phyloP scores from a whole-genome alignment of 1,284 basidiomycete genomes.

The Marasmius tenuissimus region DNA sequence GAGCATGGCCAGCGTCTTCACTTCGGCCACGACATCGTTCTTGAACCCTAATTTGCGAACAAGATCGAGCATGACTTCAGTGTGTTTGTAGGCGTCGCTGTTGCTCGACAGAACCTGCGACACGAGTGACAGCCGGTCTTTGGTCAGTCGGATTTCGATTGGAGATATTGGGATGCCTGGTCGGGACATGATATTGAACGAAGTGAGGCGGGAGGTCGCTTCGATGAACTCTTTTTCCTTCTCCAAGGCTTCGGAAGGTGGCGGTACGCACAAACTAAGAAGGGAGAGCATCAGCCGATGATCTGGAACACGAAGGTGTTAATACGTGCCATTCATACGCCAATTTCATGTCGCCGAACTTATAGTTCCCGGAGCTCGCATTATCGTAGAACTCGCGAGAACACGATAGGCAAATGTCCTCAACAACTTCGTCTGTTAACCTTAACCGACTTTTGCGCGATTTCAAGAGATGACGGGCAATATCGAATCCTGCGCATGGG shows the following conservation, averaged over 20 bases:
- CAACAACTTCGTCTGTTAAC: conserved; percentile 55
- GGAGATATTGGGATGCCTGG: conserved; percentile 81
- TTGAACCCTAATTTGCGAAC: conserved; percentile 83
- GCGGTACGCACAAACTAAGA: conserved; percentile 73
- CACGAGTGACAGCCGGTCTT: conserved; percentile 82
- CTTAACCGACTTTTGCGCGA: conserved; percentile 51
- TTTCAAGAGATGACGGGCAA: conserved; percentile 69
- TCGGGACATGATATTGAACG: conserved; percentile 77
- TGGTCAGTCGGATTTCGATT: conserved; percentile 86
- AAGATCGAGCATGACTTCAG: conserved; percentile 87
- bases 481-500: conserved; percentile 64
- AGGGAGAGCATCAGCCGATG: conserved; percentile 10
- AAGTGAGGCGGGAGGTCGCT: conserved; percentile 84
- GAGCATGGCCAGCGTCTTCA: conserved; percentile 85
- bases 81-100: conserved; percentile 84
- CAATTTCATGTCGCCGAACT: conserved; percentile 91
- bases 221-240: conserved; percentile 91
- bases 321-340: conserved; percentile 86
- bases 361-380: conserved; percentile 86
- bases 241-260: conserved; percentile 57
- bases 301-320: neutral
- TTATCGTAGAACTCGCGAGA: conserved; percentile 94
- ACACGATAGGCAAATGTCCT: conserved; percentile 77
- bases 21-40: conserved; percentile 68
- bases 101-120: conserved; percentile 81